Conservation (phyloP, 768 basidiomycete genomes). For the Phlegmacium glaucopus region DNA sequence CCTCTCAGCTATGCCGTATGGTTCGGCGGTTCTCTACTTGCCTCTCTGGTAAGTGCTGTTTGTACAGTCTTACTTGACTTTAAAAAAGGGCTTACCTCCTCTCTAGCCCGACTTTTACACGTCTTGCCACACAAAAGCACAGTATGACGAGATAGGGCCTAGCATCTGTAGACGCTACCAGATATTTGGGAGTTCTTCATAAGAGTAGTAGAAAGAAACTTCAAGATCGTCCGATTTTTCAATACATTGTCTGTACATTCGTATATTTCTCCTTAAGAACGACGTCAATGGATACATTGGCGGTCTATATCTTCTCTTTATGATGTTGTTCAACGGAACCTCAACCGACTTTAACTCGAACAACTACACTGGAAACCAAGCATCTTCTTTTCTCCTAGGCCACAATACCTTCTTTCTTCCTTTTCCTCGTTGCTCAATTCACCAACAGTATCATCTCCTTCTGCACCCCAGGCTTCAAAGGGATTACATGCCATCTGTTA, state of each 20-base stretch:
- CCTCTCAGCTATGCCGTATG: conserved; percentile 84
- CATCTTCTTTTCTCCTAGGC: conserved; percentile 70
- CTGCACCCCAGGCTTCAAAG: conserved; percentile 85
- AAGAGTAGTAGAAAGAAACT: conserved; percentile 21
- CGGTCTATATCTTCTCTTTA: too few relatives aligned
- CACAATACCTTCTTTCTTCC: conserved; percentile 76
- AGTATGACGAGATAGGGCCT: conserved; percentile 91
- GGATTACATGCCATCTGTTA: conserved; percentile 84
- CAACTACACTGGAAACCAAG: conserved; percentile 94
- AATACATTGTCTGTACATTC: too few relatives aligned
- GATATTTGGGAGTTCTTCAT: conserved; percentile 89
- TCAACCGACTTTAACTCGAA: conserved; percentile 83
- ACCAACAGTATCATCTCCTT: conserved; percentile 46
- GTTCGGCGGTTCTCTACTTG: conserved; percentile 95
- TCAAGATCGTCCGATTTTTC: too few relatives aligned
- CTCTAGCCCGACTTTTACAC: conserved; percentile 90
- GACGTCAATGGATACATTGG: too few relatives aligned
- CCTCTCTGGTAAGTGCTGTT: conserved; percentile 68
- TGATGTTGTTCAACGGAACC: too few relatives aligned
- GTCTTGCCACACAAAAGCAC: conserved; percentile 90
- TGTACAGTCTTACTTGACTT: too few relatives aligned
- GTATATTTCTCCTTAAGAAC: too few relatives aligned
- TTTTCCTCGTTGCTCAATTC: conserved; percentile 53
- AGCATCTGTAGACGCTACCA: conserved; percentile 91
- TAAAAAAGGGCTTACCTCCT: conserved; percentile 3